Evolutionary conservation across 306 rosid species (phyloP), one percentile per base, ranked within the genome.

Genomic region (Potentilla sterilis): DNA sequence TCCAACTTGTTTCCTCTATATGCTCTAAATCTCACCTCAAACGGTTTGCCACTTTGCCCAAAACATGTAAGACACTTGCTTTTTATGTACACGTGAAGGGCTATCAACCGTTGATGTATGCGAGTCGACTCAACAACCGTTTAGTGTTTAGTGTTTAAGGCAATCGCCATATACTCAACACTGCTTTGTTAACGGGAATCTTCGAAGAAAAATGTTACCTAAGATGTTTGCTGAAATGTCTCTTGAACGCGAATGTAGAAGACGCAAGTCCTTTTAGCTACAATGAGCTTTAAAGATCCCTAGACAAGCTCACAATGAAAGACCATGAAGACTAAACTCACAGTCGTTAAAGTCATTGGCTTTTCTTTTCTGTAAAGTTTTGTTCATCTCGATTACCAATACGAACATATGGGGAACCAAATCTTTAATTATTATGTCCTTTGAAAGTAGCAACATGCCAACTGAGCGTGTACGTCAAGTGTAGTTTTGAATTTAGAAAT

Each of bases 381-480:
- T 69, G 49, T 65, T 42, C 58, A 10, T 51, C 12, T 16, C 62
- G 75, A 24, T 24, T 32, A 18, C 69, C 49, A 21, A 5, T 4
- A 41, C 57, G 76, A 22, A 67, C 78, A 46, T 19, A 44, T 5
- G 81, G 85, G 81, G 69, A 67, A 68, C 78, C 72, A 71, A 67
- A 43, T 42, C 65, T 67, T 46, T 37, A 10, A 6, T 67, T 43
- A 67, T 47, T 63, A 49, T 72, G 76, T 79, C 76, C 72, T 21
- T 67, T 48, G 62, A 74, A 47, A 73, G 58, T 37, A 13, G 58
- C 61, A 61, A 47, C 21, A 61, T 44, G 44, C 58, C 69, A 63
- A 78, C 85, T 76, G 72, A 77, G 76, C 81, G 82, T 81, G 81
- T 51, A 81, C 83, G 84, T 82, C 79, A 78, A 59, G 58, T 35